Conservation (phyloP, 2,329 filamentous ascomycete species). For the Arachnopeziza araneosa region DNA sequence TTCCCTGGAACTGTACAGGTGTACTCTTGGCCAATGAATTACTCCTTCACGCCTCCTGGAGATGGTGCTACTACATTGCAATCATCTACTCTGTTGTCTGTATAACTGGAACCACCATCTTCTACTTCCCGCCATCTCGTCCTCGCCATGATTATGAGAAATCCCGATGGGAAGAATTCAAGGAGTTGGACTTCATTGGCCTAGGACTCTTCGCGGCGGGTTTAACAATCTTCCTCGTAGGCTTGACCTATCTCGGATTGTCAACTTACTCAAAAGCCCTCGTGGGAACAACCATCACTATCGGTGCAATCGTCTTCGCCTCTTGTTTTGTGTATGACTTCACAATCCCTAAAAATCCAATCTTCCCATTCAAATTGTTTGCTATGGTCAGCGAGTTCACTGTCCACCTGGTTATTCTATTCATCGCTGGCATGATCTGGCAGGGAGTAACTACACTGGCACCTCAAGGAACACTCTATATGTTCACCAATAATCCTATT, state of each 20-base stretch:
- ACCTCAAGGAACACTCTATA: conserved; percentile 29
- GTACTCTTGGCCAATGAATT: conserved; percentile 31
- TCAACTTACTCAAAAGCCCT: conserved; percentile 36
- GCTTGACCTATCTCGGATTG: conserved; percentile 38
- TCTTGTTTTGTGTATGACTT: conserved; percentile 27
- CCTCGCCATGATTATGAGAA: conserved; percentile 37
- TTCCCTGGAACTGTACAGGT: conserved; percentile 25
- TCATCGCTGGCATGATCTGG: conserved; percentile 31
- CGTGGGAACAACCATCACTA: conserved; percentile 26
- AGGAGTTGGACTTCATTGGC: conserved; percentile 42
- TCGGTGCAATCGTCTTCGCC: conserved; percentile 16
- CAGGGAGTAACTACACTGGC: conserved; percentile 25
- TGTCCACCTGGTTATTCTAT: conserved; percentile 28
- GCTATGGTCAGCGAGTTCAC: conserved; percentile 29
- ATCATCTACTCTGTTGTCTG: conserved; percentile 38
- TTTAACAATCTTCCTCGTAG: conserved; percentile 39
- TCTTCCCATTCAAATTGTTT: conserved; percentile 25
- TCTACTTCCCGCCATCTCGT: conserved; percentile 43
- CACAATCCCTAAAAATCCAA: conserved; percentile 33
- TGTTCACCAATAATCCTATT: conserved; percentile 30
- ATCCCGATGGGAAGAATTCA: conserved; percentile 35
- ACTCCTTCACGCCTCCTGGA: conserved; percentile 37
- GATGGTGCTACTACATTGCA: conserved; percentile 45
- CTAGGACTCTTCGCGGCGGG: conserved; percentile 39
- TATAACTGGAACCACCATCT: conserved; percentile 37